Percentiles rank a stretch among this genome's conserved stretches.
Evolutionary conservation across 352 stramenopile species (phyloP).

Genomic region (Phytopythium chamaehyphon): DNA sequence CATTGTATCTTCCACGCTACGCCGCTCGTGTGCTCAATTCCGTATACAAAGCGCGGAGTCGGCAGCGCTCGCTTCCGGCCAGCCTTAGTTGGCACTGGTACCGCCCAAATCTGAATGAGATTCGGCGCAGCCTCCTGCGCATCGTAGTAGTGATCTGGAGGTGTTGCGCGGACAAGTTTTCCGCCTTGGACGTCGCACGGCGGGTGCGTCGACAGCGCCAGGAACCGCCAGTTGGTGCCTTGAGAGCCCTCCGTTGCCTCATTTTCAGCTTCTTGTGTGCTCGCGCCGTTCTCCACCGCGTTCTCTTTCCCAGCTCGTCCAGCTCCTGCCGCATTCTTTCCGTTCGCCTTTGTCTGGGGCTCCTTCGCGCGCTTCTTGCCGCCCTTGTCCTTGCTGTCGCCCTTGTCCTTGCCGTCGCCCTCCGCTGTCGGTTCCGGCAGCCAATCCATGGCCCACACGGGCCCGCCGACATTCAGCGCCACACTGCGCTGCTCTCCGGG

Average conservation of each 20-base stretch:
- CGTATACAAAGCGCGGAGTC: slow-evolving; percentile 49
- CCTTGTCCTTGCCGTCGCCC: slow-evolving; percentile 2
- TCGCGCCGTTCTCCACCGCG: slow-evolving; percentile 6
- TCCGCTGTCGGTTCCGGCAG: slow-evolving; percentile 24
- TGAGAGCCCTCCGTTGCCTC: background rate
- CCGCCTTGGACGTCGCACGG: slow-evolving; percentile 57
- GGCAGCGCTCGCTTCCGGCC: background rate
- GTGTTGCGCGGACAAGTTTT: slow-evolving; percentile 55
- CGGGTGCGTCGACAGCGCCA: slow-evolving; percentile 65
- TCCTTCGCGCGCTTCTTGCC: slow-evolving; percentile 12
- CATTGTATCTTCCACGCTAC: slow-evolving; percentile 83
- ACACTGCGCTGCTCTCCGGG: slow-evolving; percentile 18
- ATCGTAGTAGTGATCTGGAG: slow-evolving; percentile 78
- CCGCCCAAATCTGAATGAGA: slow-evolving; percentile 77
- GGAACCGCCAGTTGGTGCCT: slow-evolving; percentile 41
- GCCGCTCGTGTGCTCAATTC: slow-evolving; percentile 69
- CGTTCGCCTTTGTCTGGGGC: slow-evolving; percentile 5
- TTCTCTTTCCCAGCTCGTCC: slow-evolving; percentile 35
- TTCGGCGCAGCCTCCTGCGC: slow-evolving; percentile 37
- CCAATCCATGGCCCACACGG: slow-evolving; percentile 84
- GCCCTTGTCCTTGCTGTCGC: slow-evolving; percentile 10
- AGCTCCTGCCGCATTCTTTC: slow-evolving; percentile 1
- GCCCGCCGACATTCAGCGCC: slow-evolving; percentile 63
- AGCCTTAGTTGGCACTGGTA: slow-evolving; percentile 27
- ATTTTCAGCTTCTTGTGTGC: background rate